Evolutionary conservation across 768 basidiomycete species (phyloP).

Genomic region (Macrolepiota albuminosa): DNA sequence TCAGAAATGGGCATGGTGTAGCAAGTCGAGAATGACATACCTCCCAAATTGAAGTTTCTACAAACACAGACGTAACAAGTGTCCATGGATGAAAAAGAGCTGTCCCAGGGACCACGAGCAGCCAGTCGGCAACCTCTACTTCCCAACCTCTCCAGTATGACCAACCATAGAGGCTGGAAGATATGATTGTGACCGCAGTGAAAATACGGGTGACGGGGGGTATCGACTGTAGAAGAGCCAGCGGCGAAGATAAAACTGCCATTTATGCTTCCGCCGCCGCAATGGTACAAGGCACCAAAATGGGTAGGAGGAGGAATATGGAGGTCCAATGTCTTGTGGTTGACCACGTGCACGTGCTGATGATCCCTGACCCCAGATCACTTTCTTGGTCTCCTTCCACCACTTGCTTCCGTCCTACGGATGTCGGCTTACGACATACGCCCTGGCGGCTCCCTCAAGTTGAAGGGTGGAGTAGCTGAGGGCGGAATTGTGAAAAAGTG

Average conservation of each 20-base stretch:
- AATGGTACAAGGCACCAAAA: conserved; percentile 9
- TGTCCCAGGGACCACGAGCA: conserved; percentile 77
- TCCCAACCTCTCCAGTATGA: conserved; percentile 48
- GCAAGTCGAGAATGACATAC: conserved; percentile 39
- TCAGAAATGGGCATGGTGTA: conserved; percentile 7
- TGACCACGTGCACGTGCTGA: conserved; percentile 18
- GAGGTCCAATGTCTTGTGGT: not conserved
- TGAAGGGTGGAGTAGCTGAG: conserved; percentile 78
- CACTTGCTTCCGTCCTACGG: conserved; percentile 14
- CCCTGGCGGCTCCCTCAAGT: conserved; percentile 84
- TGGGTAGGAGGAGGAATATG: conserved; percentile 8
- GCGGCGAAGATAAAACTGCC: conserved; percentile 73
- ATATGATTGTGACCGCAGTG: conserved; percentile 53
- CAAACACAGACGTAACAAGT: conserved; percentile 80
- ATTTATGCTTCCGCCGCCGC: conserved; percentile 29
- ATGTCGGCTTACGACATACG: conserved; percentile 87
- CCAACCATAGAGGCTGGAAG: conserved; percentile 60
- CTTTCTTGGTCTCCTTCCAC: conserved; percentile 1
- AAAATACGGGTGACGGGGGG: conserved; percentile 78
- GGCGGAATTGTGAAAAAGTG: conserved; percentile 85
- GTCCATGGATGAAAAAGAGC: conserved; percentile 91
- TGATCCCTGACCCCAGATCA: conserved; percentile 11
- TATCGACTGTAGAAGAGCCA: conserved; percentile 63
- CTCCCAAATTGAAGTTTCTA: conserved; percentile 82
- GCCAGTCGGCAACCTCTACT: conserved; percentile 49